Evolutionary conservation across 2,329 filamentous ascomycete genomes (phyloP), one percentile per base, ranked within the genome.

Genomic region (Albophoma yamanashiensis): DNA sequence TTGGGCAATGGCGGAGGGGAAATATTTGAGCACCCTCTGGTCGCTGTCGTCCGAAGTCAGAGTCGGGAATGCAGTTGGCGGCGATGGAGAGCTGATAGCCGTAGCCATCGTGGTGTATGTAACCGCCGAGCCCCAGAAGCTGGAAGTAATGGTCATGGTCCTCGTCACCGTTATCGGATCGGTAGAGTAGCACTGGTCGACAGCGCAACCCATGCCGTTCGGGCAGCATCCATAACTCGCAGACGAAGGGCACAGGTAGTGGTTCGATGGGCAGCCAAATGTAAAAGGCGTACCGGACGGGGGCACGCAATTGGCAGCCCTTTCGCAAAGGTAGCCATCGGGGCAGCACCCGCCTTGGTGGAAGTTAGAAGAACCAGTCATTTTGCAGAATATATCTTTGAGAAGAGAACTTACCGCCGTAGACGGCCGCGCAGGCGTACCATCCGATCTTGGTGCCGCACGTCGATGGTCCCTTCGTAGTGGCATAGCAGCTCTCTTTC

Each of bases 181-280:
- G 0, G 78, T 81, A 1, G 76, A 72, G 61, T 81, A 84, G 65
- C 83, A 86, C 56, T 72, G 69, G 31, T 70, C 70, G 34, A 65
- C 60, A 2, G 75, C 82, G 64, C 83, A 86, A 34, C 69, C 78
- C 74, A 80, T 76, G 5, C 78, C 78, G 55, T 69, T 75, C 2
- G 69, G 70, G 65, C 83, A 86, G 63, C 83, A 85, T 0, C 82
- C 82, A 60, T 76, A 80, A 58, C 77, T 78, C 4, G 80, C 64
- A 1, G 78, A 80, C 6, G 77, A 65, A 1, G 83, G 77, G 60
- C 83, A 85, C 4, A 77, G 70, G 59, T 75, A 79, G 55, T 76
- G 79, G 61, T 70, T 74, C 2, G 71, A 63, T 7, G 75, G 75
- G 58, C 82, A 85, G 20, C 68, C 71, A 59, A 71, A 68, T 9